Percentiles rank a stretch among this genome's conserved stretches.
Conservation (phyloP, 768 basidiomycete species). For the Xerocomus brunneocitrinus region DNA sequence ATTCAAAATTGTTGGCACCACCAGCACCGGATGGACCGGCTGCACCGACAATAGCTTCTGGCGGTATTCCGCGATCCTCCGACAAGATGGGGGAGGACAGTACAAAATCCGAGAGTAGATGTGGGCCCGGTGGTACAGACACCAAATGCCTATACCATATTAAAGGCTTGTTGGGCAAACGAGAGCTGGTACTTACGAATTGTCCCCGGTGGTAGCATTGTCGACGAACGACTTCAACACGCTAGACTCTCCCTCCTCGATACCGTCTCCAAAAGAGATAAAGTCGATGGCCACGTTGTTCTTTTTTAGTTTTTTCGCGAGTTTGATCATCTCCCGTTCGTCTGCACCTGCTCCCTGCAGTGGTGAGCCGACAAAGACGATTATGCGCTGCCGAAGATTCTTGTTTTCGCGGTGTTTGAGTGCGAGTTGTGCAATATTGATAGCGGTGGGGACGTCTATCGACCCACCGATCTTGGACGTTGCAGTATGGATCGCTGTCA, state of each 20-base stretch:
- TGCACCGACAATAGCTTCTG: conserved; percentile 48
- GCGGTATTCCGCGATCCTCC: conserved; percentile 72
- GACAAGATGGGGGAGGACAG: conserved; percentile 79
- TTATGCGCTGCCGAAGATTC: conserved; percentile 92
- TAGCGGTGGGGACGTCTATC: conserved; percentile 84
- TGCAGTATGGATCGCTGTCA: conserved; percentile 70
- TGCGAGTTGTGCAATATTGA: conserved; percentile 92
- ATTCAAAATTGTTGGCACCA: conserved; percentile 63
- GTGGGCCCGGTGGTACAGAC: conserved; percentile 68
- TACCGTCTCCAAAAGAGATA: conserved; percentile 85
- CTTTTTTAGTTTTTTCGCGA: conserved; percentile 98
- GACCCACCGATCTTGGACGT: conserved; percentile 72
- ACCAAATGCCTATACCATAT: conserved; percentile 65
- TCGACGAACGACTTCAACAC: conserved; percentile 82
- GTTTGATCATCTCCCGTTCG: conserved; percentile 75
- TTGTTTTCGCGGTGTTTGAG: conserved; percentile 98
- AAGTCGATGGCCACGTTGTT: conserved; percentile 97
- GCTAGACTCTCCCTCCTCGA: conserved; percentile 63
- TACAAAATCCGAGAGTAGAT: conserved; percentile 79
- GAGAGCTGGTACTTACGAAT: conserved; percentile 57
- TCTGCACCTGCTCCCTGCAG: conserved; percentile 65
- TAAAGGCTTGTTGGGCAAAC: not conserved
- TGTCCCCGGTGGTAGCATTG: conserved; percentile 73
- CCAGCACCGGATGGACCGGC: conserved; percentile 47
- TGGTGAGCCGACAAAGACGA: conserved; percentile 92